A percentile compares a stretch with the other conserved stretches of the same genome.
These are phyloP conservation scores for Ceratocystis lukuohia DNA, from an alignment of 2,329 filamentous ascomycete genomes.

Conservation along the genomic window DNA sequence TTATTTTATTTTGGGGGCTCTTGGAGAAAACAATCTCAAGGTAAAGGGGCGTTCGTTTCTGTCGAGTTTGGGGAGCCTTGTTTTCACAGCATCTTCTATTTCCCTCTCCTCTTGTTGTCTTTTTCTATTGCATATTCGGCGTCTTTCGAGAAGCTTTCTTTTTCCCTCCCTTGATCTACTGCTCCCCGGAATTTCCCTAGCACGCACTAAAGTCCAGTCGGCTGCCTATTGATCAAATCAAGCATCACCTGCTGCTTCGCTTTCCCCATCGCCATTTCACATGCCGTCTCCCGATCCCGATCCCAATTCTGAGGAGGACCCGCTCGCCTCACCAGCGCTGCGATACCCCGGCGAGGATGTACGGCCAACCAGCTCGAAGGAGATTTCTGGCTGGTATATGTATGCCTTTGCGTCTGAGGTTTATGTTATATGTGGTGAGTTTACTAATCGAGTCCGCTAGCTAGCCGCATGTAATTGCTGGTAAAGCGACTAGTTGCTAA, in stretches of 20 bases:
- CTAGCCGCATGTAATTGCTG: neutral
- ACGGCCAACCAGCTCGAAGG: slow-evolving; percentile 72
- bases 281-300: neutral
- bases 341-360: slow-evolving; percentile 75
- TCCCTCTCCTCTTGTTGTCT: too few species aligned
- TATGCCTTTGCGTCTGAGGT: slow-evolving; percentile 95
- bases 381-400: slow-evolving; percentile 87
- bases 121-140: too few species aligned
- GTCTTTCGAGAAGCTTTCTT: too few species aligned
- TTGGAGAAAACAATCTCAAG: too few species aligned
- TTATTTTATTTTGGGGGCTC: neutral
- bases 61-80: too few species aligned
- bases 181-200: too few species aligned
- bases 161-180: too few species aligned
- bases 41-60: too few species aligned
- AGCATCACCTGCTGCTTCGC: neutral
- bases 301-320: neutral
- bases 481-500: slow-evolving; percentile 10
- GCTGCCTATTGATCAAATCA: too few species aligned
- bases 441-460: neutral
- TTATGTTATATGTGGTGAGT: slow-evolving; percentile 77
- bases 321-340: slow-evolving; percentile 23
- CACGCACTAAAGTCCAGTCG: too few species aligned
- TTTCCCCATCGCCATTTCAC: neutral
- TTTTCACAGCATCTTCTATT: too few species aligned